Conservation (phyloP, 352 stramenopile genomes). For the Phytophthora crassamura region DNA sequence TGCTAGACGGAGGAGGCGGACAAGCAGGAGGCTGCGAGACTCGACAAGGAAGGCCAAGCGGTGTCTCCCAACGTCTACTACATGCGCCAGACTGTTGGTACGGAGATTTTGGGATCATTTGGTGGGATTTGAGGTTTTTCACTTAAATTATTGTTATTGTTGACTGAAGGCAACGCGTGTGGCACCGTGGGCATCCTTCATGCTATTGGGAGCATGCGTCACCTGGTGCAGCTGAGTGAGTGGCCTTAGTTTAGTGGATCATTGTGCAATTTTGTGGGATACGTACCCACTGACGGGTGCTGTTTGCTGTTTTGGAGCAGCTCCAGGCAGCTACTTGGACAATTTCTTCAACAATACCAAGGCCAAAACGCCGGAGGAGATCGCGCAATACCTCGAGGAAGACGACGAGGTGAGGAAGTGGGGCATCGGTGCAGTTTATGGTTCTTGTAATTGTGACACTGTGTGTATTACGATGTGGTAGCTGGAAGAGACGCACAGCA, state of each 20-base stretch:
- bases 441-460: background rate
- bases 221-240: slow-evolving; percentile 71
- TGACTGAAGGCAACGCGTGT: slow-evolving; percentile 91
- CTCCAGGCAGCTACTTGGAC: slow-evolving; percentile 69
- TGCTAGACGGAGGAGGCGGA: slow-evolving; percentile 76
- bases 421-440: background rate
- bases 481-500: slow-evolving; percentile 93
- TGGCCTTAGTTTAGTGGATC: background rate
- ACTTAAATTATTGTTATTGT: slow-evolving; percentile 9
- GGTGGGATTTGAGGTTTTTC: slow-evolving; percentile 1
- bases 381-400: slow-evolving; percentile 89
- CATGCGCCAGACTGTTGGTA: slow-evolving; percentile 96
- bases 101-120: background rate
- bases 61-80: slow-evolving; percentile 87
- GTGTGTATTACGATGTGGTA: slow-evolving; percentile 18
- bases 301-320: slow-evolving; percentile 27
- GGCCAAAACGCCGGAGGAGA: slow-evolving; percentile 77
- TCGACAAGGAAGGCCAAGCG: slow-evolving; percentile 74
- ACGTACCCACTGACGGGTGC: background rate
- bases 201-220: slow-evolving; percentile 91
- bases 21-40: slow-evolving; percentile 73
- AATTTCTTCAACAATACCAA: slow-evolving; percentile 89
- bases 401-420: slow-evolving; percentile 77
- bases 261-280: background rate
- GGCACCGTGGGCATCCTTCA: slow-evolving; percentile 97